Percentiles rank a stretch among this genome's conserved stretches.
Conservation (phyloP, 352 stramenopile species). For the Halophytophthora polymorphica region DNA sequence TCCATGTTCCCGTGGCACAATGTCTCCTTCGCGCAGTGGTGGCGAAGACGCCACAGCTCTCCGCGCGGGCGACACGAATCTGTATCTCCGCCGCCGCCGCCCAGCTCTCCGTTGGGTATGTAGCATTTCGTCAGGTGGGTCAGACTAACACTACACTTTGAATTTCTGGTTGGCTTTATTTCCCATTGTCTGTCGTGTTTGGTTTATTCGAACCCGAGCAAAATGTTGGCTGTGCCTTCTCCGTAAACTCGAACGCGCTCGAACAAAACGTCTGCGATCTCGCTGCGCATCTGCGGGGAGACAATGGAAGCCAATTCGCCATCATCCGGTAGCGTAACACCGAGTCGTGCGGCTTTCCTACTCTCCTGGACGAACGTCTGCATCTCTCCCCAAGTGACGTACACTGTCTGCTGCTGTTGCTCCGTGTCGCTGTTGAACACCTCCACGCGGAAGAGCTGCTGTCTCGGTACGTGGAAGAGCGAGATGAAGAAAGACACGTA, state of each 20-base stretch:
- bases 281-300: constrained; percentile 20
- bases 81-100: constrained; percentile 4
- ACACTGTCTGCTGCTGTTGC: constrained; percentile 69
- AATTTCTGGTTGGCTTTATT: constrained; percentile 3
- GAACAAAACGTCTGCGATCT: constrained; percentile 61
- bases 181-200: neutral
- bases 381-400: constrained; percentile 63
- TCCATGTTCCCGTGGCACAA: constrained; percentile 70
- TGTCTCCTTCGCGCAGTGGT: constrained; percentile 80
- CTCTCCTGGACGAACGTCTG: constrained; percentile 51
- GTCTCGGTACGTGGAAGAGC: constrained; percentile 59
- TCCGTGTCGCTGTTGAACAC: constrained; percentile 81
- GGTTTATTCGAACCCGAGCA: constrained; percentile 64
- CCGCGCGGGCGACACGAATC: constrained; percentile 15
- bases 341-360: constrained; percentile 26
- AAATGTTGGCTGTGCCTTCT: constrained; percentile 40
- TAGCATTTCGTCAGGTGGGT: constrained; percentile 9
- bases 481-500: constrained; percentile 74
- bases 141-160: constrained; percentile 7
- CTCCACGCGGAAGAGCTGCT: constrained; percentile 67
- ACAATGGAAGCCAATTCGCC: constrained; percentile 14
- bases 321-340: constrained; percentile 17
- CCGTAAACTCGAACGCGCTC: constrained; percentile 59
- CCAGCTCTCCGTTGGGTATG: constrained; percentile 8
- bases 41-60: constrained; percentile 44